Base-by-base conservation (phyloP, 306 rosid species). In the Vigna hirtella region DNA sequence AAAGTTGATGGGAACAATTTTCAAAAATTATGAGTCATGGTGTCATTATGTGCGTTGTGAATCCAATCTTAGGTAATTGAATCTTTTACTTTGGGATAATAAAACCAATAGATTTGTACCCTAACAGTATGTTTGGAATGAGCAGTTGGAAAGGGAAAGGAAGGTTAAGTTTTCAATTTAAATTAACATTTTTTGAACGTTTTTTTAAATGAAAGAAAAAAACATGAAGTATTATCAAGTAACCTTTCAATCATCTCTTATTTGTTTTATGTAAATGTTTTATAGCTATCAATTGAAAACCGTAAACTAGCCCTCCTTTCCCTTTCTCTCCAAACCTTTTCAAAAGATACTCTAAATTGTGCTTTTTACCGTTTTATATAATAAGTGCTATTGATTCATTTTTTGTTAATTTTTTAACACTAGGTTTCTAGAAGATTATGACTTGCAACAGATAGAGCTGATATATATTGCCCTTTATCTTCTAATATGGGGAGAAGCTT, bases 401-500 rank as follows among this genome's bases (percentile, higher is more conserved):
- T 64, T 83, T 51, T 66, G 3, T 15, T 58, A 11, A 45, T 58
- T 84, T 71, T 76, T 64, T 22, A 55, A 40, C 66, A 45, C 70
- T 62, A 96, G 99, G 85, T 84, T 66, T 82, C 91, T 88, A 18
- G 85, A 6, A 40, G 76, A 53, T 55, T 68, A 58, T 63, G 77
- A 85, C 82, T 75, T 12, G 50, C 88, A 90, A 81, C 97, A 90
- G 72, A 42, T 93, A 83, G 83, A 87, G 50, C 91, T 96, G 58
- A 87, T 96, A 62, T 93, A 87, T 85, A 88, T 91, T 66, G 96
- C 89, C 42, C 99, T 96, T 77, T 92, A 93, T 90, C 89, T 96
- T 87, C 98, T 96, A 78, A 91, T 96, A 75, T 96, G 99, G 99
- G 99, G 99, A 45, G 99, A 96, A 89, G 99, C 99, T 87, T 93